These are phyloP conservation scores for Irpex sp. DNA, from an alignment of 1,284 basidiomycete species.

Conservation along the genomic window DNA sequence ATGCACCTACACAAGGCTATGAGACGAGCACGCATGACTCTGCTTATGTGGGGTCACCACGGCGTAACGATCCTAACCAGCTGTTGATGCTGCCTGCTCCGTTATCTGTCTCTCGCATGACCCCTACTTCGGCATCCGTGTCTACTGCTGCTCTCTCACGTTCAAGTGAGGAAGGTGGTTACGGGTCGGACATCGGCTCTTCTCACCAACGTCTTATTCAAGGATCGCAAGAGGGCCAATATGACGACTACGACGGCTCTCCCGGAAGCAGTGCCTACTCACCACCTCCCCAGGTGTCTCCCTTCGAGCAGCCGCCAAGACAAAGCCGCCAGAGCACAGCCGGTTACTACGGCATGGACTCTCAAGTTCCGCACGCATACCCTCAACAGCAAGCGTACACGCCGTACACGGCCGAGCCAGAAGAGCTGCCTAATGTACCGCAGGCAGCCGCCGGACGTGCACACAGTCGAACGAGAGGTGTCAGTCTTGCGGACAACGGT, in stretches of 20 bases:
- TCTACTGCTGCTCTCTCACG: conserved; percentile 44
- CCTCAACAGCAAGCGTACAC: conserved; percentile 31
- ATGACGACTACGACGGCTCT: conserved; percentile 21
- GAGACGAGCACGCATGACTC: conserved; percentile 68
- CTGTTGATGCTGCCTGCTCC: conserved; percentile 70
- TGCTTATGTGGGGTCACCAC: conserved; percentile 30
- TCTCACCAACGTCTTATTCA: conserved; percentile 52
- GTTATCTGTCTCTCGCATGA: conserved; percentile 47
- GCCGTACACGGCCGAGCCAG: conserved; percentile 34
- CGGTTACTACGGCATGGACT: conserved; percentile 45
- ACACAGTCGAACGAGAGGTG: conserved; percentile 44
- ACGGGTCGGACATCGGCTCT: conserved; percentile 53
- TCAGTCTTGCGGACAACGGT: conserved; percentile 75
- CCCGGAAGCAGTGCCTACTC: conserved; percentile 16
- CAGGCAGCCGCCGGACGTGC: conserved; percentile 13
- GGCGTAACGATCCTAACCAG: conserved; percentile 63
- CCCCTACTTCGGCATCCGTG: conserved; percentile 52
- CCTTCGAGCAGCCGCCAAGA: conserved; percentile 39
- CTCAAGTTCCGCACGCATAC: conserved; percentile 46
- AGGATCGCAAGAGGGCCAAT: conserved; percentile 36
- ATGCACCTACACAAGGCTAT: conserved; percentile 45
- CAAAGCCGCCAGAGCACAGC: conserved; percentile 36
- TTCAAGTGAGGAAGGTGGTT: conserved; percentile 65
- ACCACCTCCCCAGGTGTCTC: conserved; percentile 13
- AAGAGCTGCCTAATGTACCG: conserved; percentile 26